phyloP scores from a whole-genome alignment of 192 early-diverging fungal genomes.

The Cetraspora pellucida region DNA sequence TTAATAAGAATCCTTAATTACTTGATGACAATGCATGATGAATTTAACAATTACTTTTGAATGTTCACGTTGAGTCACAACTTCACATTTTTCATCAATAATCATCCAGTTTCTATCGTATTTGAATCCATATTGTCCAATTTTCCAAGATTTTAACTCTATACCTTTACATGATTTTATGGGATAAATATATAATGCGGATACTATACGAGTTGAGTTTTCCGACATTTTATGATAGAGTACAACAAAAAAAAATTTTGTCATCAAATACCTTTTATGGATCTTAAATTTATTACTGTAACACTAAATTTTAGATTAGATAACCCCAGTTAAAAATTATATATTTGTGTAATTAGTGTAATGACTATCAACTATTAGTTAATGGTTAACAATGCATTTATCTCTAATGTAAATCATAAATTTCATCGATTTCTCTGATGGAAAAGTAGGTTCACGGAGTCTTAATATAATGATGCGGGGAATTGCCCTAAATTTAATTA shows the following conservation, averaged over 20 bases:
- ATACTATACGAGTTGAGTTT: neutral
- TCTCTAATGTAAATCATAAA: too few species aligned
- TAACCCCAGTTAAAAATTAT: too few species aligned
- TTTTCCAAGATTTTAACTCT: conserved; percentile 34
- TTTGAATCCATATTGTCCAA: conserved; percentile 32
- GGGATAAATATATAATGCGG: conserved; percentile 49
- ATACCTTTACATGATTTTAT: conserved; percentile 61
- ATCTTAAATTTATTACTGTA: too few species aligned
- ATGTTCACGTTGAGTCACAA: conserved; percentile 30
- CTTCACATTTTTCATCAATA: conserved; percentile 26
- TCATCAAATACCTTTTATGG: neutral
- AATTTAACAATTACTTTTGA: conserved; percentile 31
- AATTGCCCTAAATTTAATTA: too few species aligned
- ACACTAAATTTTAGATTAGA: too few species aligned
- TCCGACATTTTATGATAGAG: neutral
- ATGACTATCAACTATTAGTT: too few species aligned
- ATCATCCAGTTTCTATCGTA: conserved; percentile 40
- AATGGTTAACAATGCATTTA: too few species aligned
- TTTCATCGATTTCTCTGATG: too few species aligned
- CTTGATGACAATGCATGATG: neutral
- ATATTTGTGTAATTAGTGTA: too few species aligned
- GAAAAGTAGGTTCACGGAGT: too few species aligned
- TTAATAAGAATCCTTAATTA: conserved; percentile 13
- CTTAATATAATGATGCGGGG: too few species aligned
- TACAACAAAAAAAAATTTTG: neutral